Evolutionary conservation across 164 flowering plant species (phyloP).

Genomic region (Nymphaea thermarum): DNA sequence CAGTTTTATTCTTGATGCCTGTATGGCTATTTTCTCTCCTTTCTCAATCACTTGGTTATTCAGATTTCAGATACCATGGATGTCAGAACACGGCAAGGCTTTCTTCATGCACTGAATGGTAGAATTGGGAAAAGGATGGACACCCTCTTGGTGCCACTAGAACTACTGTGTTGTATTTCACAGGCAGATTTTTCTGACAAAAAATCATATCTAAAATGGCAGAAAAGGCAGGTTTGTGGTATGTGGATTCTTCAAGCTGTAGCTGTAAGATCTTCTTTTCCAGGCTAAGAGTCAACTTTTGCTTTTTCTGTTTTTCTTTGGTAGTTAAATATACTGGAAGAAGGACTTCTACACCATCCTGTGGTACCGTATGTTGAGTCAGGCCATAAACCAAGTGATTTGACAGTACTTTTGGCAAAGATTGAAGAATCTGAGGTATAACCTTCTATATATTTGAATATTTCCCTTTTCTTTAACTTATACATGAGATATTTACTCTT

Average conservation of each 20-base stretch:
- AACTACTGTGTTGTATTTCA: slow-evolving; percentile 78
- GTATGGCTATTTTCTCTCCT: too few species aligned
- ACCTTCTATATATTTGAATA: not conserved
- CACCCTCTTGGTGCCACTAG: slow-evolving; percentile 80
- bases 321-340: slow-evolving; percentile 89
- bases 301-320: slow-evolving; percentile 7
- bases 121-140: slow-evolving; percentile 98
- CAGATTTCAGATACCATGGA: slow-evolving; percentile 97
- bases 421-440: slow-evolving; percentile 97
- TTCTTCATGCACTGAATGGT: slow-evolving; percentile 80
- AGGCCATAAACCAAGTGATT: slow-evolving; percentile 62
- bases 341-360: slow-evolving; percentile 89
- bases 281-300: not conserved
- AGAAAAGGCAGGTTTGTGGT: slow-evolving; percentile 82
- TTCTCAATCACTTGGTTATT: not conserved
- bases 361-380: slow-evolving; percentile 89
- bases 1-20: too few species aligned
- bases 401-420: slow-evolving; percentile 62
- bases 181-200: slow-evolving; percentile 89
- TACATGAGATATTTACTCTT: not conserved
- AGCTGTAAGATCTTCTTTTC: not conserved
- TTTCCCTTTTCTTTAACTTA: not conserved
- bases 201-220: slow-evolving; percentile 89
- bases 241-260: too few species aligned
- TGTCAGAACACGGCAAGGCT: slow-evolving; percentile 77